phyloP scores from a whole-genome alignment of 2,329 filamentous ascomycete genomes.

The Calonectria hawksworthii region DNA sequence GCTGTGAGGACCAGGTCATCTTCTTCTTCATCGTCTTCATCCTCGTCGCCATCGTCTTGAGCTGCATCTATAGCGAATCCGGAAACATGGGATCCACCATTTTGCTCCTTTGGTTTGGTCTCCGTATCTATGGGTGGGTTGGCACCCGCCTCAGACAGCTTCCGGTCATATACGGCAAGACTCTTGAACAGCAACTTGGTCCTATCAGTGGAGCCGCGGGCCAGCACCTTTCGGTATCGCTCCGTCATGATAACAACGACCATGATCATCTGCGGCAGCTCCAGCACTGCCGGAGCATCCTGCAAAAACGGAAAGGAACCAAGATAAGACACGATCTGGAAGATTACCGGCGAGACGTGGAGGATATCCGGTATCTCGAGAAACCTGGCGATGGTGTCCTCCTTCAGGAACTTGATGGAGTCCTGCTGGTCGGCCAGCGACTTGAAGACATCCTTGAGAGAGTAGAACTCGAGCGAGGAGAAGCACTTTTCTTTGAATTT shows the following conservation, averaged over 20 bases:
- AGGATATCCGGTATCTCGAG: conserved; percentile 81
- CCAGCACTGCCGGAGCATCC: conserved; percentile 78
- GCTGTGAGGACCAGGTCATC: conserved; percentile 78
- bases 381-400: conserved; percentile 77
- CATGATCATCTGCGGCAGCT: conserved; percentile 79
- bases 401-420: conserved; percentile 75
- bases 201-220: conserved; percentile 69
- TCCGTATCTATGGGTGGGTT: conserved; percentile 4
- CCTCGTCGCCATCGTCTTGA: conserved; percentile 59
- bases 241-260: conserved; percentile 81
- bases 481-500: conserved; percentile 80
- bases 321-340: conserved; percentile 79
- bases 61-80: conserved; percentile 64
- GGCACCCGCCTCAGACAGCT: conserved; percentile 52
- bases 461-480: conserved; percentile 79
- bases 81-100: conserved; percentile 40
- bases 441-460: conserved; percentile 80
- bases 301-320: conserved; percentile 81
- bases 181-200: conserved; percentile 78
- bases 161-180: conserved; percentile 78
- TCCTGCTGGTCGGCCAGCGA: conserved; percentile 76
- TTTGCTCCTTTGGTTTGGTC: not conserved
- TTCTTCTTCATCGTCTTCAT: conserved; percentile 68
- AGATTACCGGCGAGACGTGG: conserved; percentile 76
- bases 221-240: conserved; percentile 74